Evolutionary conservation across 2,329 filamentous ascomycete species (phyloP), one percentile per base, ranked within the genome.

Genomic region (Rhinocladiella mackenziei): DNA sequence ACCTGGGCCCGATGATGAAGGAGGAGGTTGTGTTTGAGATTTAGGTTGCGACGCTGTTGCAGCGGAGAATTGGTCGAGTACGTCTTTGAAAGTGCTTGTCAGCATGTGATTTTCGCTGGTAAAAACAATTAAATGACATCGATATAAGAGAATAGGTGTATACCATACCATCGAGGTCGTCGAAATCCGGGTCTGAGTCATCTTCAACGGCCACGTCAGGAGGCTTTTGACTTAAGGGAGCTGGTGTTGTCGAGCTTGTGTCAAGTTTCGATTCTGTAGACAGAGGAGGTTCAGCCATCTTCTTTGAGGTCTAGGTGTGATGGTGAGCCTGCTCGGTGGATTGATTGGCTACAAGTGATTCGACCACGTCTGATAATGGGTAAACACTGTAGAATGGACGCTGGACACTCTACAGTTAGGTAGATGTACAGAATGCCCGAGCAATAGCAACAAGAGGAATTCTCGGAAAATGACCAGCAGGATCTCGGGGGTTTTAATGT

Each of bases 151-250:
- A n/a, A n/a, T n/a, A n/a, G n/a, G n/a, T n/a, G n/a, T 20, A 29
- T 18, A 38, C 58, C 70, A 56, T 66, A 87, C 86, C 88, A 67
- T 98, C 92, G 32, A 98, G 72, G 60, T 97, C 92, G 60, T 96
- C 92, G 66, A 94, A 89, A 55, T 97, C 91, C 5, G 89, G 91
- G 59, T 96, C 91, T 14, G 89, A 83, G 11, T 84, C 81, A 55
- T 84, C 77, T 15, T 76, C 77, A 18, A 56, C 53, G 17, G 45
- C 32, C 17, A 38, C 39, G 14, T 42, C 39, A 31, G 37, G 39
- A 33, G 36, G 43, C 13, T 42, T 37, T 28, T 40, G 30, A 14
- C 10, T 15, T 18, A 30, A 11, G 1, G 37, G 20, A 22, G 15
- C 48, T 23, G 43, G 14, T 17, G 13, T 30, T 9, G 30, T 23